A percentile compares a stretch with the other conserved stretches of the same genome.
Conservation (phyloP, 306 rosid genomes). For the Prunus fruticosa region DNA sequence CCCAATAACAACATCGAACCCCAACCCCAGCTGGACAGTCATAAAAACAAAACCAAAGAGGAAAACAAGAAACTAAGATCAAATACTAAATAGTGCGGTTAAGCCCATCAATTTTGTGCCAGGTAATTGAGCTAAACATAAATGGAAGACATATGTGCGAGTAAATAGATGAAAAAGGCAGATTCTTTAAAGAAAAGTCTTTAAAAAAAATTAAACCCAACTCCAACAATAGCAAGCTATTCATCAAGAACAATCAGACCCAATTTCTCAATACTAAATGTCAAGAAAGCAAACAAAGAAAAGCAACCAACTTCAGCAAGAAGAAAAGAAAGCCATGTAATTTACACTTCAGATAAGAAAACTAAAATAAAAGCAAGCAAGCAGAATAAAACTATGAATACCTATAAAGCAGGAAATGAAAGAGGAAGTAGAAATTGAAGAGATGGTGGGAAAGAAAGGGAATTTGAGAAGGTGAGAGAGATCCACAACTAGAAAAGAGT, state of each 20-base stretch:
- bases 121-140: not conserved
- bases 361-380: not conserved
- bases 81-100: not conserved
- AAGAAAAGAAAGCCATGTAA: not conserved
- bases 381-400: not conserved
- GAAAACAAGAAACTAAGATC: not conserved
- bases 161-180: not conserved
- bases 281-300: not conserved
- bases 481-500: slow-evolving; percentile 26
- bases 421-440: not conserved
- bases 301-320: slow-evolving; percentile 1
- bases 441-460: not conserved
- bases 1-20: not conserved
- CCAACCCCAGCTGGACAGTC: not conserved
- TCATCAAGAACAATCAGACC: not conserved
- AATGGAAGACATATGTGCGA: not conserved
- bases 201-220: not conserved
- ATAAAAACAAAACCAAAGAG: not conserved
- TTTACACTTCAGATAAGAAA: not conserved
- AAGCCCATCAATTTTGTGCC: not conserved
- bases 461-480: slow-evolving; percentile 22
- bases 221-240: not conserved
- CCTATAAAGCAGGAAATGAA: not conserved
- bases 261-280: not conserved
- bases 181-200: not conserved